Base-by-base conservation (phyloP, 2,329 filamentous ascomycete species). In the Thelonectria rubi region DNA sequence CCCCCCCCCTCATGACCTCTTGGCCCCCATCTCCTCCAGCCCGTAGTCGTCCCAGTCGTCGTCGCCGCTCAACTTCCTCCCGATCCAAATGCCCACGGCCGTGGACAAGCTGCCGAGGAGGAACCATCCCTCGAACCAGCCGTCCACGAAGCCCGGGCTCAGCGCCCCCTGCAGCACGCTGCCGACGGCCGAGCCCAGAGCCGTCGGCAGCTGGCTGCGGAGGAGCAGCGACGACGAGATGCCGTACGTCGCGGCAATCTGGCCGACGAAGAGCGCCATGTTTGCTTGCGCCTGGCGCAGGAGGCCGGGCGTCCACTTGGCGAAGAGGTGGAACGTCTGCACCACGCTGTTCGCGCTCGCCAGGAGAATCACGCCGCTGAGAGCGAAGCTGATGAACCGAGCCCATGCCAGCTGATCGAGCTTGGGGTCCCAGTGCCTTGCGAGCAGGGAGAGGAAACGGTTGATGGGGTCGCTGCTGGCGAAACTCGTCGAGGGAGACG, bases 91-190 rank as follows among this genome's bases (percentile, higher is more conserved):
- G 0, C 91, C 92, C n/a, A 85, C 72, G 1, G 84, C 88, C 1
- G 92, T 95, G 12, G 84, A 72, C 0, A 82, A 79, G 64, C 88
- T 90, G 5, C 90, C 89, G 3, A 88, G 74, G 58, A 97, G 76
- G 75, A 96, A 97, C 89, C 92, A 94, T 8, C 87, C 88, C 75
- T 97, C 93, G 69, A 97, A 97, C 93, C 93, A 97, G 30, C 86
- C 83, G 71, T 96, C 81, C 37, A 84, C 83, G 64, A 86, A 85
- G 10, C 74, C 76, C 4, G 83, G 82, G 55, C 78, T 75, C 88
- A 96, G 81, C 15, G 92, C 91, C 18, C 91, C 91, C 45, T 91
- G 88, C 30, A 97, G 78, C 1, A 91, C 91, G 66, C 93, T 91
- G 3, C 88, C 88, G 3, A 96, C 91, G 2, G 91, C 91, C 51